These are phyloP conservation scores for Mycena olivaceomarginata DNA, from an alignment of 768 basidiomycete species.

Conservation along the genomic window DNA sequence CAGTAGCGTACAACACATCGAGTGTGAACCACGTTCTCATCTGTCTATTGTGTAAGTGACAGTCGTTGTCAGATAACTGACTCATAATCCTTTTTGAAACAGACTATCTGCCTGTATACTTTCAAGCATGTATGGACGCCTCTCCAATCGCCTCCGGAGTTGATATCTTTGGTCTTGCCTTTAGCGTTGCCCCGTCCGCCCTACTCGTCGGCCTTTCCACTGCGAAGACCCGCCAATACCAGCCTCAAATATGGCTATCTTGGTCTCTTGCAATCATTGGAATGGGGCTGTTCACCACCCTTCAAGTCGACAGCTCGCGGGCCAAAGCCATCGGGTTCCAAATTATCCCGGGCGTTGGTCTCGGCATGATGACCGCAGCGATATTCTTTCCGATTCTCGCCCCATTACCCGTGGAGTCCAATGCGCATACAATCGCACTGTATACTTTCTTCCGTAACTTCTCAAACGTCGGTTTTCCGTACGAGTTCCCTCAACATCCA, in stretches of 20 bases:
- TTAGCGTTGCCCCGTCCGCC: slow-evolving; percentile 37
- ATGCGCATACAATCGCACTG: slow-evolving; percentile 56
- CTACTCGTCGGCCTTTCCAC: slow-evolving; percentile 54
- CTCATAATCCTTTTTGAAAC: not conserved
- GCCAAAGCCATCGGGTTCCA: slow-evolving; percentile 27
- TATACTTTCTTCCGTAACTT: slow-evolving; percentile 56
- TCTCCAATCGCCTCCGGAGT: slow-evolving; percentile 56
- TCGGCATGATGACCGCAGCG: slow-evolving; percentile 37
- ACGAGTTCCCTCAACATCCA: not conserved
- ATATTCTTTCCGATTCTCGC: slow-evolving; percentile 64
- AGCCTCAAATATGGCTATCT: slow-evolving; percentile 32
- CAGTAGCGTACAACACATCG: not conserved
- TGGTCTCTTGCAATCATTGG: slow-evolving; percentile 30
- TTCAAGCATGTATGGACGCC: slow-evolving; percentile 62
- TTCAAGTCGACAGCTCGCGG: slow-evolving; percentile 19
- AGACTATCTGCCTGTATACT: slow-evolving; percentile 66
- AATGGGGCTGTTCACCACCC: slow-evolving; percentile 16
- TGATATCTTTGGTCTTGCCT: slow-evolving; percentile 50
- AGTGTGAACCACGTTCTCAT: not conserved
- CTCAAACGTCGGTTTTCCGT: slow-evolving; percentile 35
- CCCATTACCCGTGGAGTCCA: slow-evolving; percentile 56
- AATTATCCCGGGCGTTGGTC: slow-evolving; percentile 22
- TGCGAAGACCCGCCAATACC: slow-evolving; percentile 40
- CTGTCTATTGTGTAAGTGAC: slow-evolving; percentile 12
- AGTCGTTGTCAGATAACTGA: not conserved